A percentile compares a stretch with the other conserved stretches of the same genome.
Evolutionary conservation across 2,329 filamentous ascomycete genomes (phyloP).

Genomic region (Ophiostoma himal-ulmi): DNA sequence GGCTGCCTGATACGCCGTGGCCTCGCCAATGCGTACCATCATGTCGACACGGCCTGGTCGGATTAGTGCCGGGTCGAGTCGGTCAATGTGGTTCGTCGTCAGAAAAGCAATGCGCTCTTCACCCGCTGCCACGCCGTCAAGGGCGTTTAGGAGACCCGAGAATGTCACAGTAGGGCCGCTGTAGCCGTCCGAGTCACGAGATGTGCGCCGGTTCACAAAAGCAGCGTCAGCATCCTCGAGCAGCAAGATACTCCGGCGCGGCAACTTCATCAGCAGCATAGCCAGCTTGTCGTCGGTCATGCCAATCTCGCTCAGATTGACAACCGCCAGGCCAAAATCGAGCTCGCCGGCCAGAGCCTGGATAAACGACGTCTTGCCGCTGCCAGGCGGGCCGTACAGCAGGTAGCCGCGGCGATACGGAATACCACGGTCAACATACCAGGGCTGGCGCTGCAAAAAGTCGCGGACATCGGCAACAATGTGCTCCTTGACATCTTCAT

Average conservation of each 20-base stretch:
- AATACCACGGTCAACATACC: conserved; percentile 93
- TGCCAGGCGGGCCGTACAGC: conserved; percentile 82
- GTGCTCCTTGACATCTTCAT: conserved; percentile 73
- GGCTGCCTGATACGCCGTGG: conserved; percentile 74
- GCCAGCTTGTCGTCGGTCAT: conserved; percentile 86
- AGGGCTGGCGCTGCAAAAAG: conserved; percentile 71
- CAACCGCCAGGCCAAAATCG: conserved; percentile 86
- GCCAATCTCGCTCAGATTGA: conserved; percentile 84
- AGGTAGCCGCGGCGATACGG: conserved; percentile 87
- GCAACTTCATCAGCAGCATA: conserved; percentile 77
- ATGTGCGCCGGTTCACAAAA: conserved; percentile 73
- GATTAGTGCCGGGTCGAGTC: conserved; percentile 81
- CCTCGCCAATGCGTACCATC: conserved; percentile 83
- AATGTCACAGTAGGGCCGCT: conserved; percentile 86
- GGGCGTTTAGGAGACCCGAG: conserved; percentile 76
- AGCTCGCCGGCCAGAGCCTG: conserved; percentile 89
- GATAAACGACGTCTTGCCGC: conserved; percentile 93
- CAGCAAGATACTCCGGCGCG: conserved; percentile 72
- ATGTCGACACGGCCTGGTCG: conserved; percentile 90
- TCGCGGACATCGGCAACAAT: conserved; percentile 77
- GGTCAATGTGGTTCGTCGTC: conserved; percentile 90
- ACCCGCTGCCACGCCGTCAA: conserved; percentile 89
- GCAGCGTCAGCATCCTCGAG: conserved; percentile 90
- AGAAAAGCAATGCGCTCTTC: conserved; percentile 92
- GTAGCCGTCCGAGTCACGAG: conserved; percentile 75